Evolutionary conservation across 352 stramenopile genomes (phyloP).

Genomic region (Phytopythium ostracodes): DNA sequence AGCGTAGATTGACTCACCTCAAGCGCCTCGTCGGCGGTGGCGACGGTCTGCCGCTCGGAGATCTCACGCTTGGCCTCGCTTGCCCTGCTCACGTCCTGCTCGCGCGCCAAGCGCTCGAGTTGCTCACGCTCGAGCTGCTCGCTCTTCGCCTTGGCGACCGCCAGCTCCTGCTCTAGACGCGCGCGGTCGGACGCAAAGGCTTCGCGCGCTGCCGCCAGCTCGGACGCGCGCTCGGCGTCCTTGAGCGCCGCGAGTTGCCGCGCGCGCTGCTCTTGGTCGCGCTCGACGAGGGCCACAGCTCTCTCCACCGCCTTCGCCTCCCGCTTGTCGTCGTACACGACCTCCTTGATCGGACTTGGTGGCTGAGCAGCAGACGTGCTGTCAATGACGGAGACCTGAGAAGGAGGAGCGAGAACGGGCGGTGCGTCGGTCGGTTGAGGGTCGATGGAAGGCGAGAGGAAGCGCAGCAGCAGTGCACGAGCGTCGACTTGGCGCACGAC

Average conservation of each 20-base stretch:
- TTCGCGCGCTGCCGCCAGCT: slow-evolving; percentile 14
- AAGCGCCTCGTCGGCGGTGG: slow-evolving; percentile 1
- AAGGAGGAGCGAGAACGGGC: slow-evolving; percentile 1
- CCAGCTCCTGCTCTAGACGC: slow-evolving; percentile 23
- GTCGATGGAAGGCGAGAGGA: slow-evolving; percentile 17
- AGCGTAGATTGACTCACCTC: background rate
- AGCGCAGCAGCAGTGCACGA: slow-evolving; percentile 37
- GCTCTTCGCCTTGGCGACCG: slow-evolving; percentile 23
- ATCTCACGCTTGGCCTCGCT: background rate
- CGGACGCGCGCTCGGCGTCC: slow-evolving; percentile 20
- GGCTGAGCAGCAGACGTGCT: background rate
- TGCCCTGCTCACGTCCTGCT: background rate
- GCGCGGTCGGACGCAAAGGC: slow-evolving; percentile 22
- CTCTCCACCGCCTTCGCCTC: slow-evolving; percentile 1
- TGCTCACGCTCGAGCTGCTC: slow-evolving; percentile 26
- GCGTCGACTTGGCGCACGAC: slow-evolving; percentile 33
- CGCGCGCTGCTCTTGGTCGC: slow-evolving; percentile 23
- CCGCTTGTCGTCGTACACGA: slow-evolving; percentile 5
- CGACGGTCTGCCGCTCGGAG: background rate
- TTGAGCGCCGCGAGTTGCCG: slow-evolving; percentile 20
- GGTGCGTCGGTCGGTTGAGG: background rate
- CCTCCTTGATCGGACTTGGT: background rate
- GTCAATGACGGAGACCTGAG: background rate
- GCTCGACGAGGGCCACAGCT: slow-evolving; percentile 2
- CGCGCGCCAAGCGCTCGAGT: slow-evolving; percentile 28